Evolutionary conservation across 2,329 filamentous ascomycete species (phyloP), one percentile per base, ranked within the genome.

Genomic region (Fusarium sterilihyphosum): DNA sequence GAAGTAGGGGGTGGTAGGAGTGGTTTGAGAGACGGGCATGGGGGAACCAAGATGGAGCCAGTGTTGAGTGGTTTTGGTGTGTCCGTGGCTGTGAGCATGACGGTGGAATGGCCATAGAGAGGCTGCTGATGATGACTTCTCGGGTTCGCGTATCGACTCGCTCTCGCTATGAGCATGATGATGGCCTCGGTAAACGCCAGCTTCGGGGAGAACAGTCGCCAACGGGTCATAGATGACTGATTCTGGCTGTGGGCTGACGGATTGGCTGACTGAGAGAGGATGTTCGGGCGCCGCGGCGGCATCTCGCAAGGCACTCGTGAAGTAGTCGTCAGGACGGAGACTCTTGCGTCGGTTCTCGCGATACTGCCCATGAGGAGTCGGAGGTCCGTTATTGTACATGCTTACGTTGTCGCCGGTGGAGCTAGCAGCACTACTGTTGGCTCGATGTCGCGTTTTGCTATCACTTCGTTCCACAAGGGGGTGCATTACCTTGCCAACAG

Each of bases 341-440:
- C 88, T 85, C 83, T 85, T 80, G 83, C 92, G 82, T 81, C 88
- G 79, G 79, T 86, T 78, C 80, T 91, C 79, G 82, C 88, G 80
- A 79, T 86, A 58, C 31, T 75, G 74, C 29, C 73, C 79, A 83
- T 91, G 77, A 81, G 88, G 78, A 80, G 89, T 82, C 82, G 89
- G 87, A 33, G 86, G 85, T 47, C 82, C 81, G 44, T 77, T 83
- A 65, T 81, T 82, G 59, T 81, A 79, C 71, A 87, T 82, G 66
- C 87, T 86, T 70, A 87, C 82, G 65, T 86, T 86, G 56, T 92
- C 91, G 24, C 87, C 89, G 3, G 86, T 86, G 61, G 90, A 93
- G 81, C 91, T 93, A 50, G 90, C 89, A 52, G 87, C 89, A 73
- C 89, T 92, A 80, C 92, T 92, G 29, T 86, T 82, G 47, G 90